Evolutionary conservation across 371 early-diverging fungal genomes (phyloP).

Genomic region (Neoconidiobolus thromboides): DNA sequence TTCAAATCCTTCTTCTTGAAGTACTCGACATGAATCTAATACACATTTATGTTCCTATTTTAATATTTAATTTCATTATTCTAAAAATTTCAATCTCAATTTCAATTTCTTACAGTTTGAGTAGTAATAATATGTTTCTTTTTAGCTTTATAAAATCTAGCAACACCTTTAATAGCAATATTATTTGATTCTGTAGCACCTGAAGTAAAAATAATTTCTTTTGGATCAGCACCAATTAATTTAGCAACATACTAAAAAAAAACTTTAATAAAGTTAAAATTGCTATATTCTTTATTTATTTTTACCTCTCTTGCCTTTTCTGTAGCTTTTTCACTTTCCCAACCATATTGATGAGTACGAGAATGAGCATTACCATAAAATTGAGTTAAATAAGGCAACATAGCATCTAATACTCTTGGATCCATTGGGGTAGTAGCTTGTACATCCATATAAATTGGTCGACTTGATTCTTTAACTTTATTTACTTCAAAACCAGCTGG

Average conservation of each 20-base stretch:
- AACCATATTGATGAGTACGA: conserved; percentile 95
- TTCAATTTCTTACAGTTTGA: conserved; percentile 45
- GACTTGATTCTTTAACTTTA: background rate
- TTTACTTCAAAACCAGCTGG: no score
- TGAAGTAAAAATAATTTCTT: conserved; percentile 97
- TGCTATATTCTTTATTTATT: background rate
- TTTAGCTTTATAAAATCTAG: conserved; percentile 83
- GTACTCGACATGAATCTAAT: conserved; percentile 92
- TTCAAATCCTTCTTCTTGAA: conserved; percentile 95
- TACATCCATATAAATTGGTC: conserved; percentile 86
- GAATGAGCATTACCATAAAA: conserved; percentile 98
- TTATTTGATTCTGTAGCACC: conserved; percentile 99
- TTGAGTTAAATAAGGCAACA: conserved; percentile 92
- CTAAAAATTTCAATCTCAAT: no score
- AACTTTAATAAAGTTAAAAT: background rate
- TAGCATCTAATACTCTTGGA: conserved; percentile 92
- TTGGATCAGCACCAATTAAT: conserved; percentile 89
- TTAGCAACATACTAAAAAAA: conserved; percentile 60
- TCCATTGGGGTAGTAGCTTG: conserved; percentile 98
- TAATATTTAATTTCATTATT: background rate
- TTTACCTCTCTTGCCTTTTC: conserved; percentile 73
- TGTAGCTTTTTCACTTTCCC: conserved; percentile 94
- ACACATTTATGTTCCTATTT: conserved; percentile 97
- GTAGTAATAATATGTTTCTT: conserved; percentile 97
- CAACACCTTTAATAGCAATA: conserved; percentile 91